These are phyloP conservation scores for Trifolium pratense DNA, from an alignment of 306 rosid genomes.

Conservation along the genomic window DNA sequence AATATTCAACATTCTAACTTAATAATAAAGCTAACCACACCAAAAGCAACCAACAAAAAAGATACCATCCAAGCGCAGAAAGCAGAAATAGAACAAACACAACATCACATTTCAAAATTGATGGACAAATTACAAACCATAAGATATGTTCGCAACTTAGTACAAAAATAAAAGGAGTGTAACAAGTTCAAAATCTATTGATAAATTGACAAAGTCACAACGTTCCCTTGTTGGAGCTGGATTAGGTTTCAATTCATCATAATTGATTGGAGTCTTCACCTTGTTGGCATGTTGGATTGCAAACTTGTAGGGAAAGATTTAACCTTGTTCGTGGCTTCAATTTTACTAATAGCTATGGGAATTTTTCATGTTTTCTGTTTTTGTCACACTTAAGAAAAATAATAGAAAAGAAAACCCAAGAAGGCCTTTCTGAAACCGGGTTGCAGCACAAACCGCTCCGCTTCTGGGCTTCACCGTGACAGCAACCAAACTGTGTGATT, in stretches of 20 bases:
- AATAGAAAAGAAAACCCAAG: not conserved
- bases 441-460: not conserved
- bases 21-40: not conserved
- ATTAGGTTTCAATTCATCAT: not conserved
- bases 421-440: not conserved
- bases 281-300: no score
- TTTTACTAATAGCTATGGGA: no score
- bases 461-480: not conserved
- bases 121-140: not conserved
- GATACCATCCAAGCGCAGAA: not conserved
- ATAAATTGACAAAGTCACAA: not conserved
- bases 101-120: not conserved
- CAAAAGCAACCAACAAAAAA: not conserved
- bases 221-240: constrained; percentile 2
- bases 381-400: not conserved
- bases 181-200: not conserved
- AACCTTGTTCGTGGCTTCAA: no score
- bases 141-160: not conserved
- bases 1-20: not conserved
- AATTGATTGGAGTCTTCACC: not conserved
- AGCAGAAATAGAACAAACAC: not conserved
- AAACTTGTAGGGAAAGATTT: not conserved
- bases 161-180: not conserved
- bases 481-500: not conserved
- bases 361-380: not conserved